Percentiles rank a stretch among this genome's conserved stretches.
These are phyloP conservation scores for Helichrysum umbraculigerum DNA, from an alignment of 129 eudicot genomes.

Conservation along the genomic window DNA sequence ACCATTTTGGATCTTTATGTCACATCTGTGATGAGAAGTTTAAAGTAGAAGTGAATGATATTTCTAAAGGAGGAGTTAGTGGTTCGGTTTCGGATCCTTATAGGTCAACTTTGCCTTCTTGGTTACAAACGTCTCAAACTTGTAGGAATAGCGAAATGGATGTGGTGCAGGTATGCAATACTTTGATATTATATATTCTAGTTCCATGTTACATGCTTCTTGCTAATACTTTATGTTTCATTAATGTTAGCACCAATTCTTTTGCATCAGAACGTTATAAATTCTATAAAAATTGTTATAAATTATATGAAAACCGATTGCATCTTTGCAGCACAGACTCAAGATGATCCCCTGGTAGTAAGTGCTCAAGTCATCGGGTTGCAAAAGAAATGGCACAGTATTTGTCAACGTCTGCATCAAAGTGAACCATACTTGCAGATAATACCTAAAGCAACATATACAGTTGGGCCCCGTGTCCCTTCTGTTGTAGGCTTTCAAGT, in stretches of 20 bases:
- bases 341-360: conserved; percentile 49
- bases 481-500: conserved; percentile 58
- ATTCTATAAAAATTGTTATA: background rate
- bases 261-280: background rate
- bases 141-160: conserved; percentile 30
- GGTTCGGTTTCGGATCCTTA: conserved; percentile 53
- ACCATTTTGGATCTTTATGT: conserved; percentile 50
- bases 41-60: conserved; percentile 54
- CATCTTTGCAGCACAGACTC: conserved; percentile 75
- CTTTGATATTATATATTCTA: conserved; percentile 11
- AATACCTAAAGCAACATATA: conserved; percentile 40
- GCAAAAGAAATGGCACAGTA: conserved; percentile 66
- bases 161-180: conserved; percentile 49
- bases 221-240: background rate
- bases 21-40: conserved; percentile 69
- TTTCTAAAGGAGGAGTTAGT: conserved; percentile 42
- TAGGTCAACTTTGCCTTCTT: conserved; percentile 55
- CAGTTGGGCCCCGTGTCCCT: conserved; percentile 41
- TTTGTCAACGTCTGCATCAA: conserved; percentile 61
- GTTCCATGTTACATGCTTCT: background rate
- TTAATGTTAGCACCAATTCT: background rate
- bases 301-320: conserved; percentile 43
- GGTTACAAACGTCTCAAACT: conserved; percentile 57
- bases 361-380: conserved; percentile 44
- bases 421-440: conserved; percentile 32